Percentiles rank a stretch among this genome's conserved stretches.
phyloP scores from a whole-genome alignment of 2,329 filamentous ascomycete species.

The Emergomyces pasteurianus region DNA sequence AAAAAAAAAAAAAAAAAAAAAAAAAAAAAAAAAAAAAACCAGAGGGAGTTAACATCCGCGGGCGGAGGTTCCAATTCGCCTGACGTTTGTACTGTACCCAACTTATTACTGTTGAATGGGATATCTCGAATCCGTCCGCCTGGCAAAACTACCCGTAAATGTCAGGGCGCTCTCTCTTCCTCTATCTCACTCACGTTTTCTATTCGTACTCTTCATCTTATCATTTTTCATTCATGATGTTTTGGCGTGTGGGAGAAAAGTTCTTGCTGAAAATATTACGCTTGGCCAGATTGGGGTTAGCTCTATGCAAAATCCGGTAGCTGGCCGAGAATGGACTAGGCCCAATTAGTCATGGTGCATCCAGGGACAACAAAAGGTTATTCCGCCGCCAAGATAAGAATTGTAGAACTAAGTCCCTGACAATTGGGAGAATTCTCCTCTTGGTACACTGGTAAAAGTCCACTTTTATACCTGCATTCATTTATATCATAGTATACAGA shows the following conservation, averaged over 20 bases:
- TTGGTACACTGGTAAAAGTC: no score
- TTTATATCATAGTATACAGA: no score
- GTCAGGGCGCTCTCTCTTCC: not conserved
- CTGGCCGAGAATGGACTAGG: not conserved
- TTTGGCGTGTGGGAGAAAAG: slow-evolving; percentile 4
- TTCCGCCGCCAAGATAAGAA: not conserved
- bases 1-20: no score
- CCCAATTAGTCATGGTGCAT: not conserved
- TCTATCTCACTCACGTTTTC: not conserved
- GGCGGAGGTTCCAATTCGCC: not conserved
- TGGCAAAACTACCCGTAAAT: not conserved
- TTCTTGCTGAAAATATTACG: not conserved
- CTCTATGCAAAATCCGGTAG: not conserved
- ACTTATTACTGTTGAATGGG: not conserved
- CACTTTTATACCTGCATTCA: no score
- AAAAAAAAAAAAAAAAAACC: not conserved
- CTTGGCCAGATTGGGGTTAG: not conserved
- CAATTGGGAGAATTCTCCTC: no score
- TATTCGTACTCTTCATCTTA: not conserved
- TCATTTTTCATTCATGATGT: not conserved
- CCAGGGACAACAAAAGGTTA: not conserved
- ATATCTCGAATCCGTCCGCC: not conserved
- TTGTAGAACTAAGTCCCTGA: no score
- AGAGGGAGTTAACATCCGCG: not conserved
- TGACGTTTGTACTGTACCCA: not conserved